Percentiles rank a stretch among this genome's conserved stretches.
These are phyloP conservation scores for Nevesoporus exiguus DNA, from an alignment of 768 basidiomycete genomes.

Conservation along the genomic window DNA sequence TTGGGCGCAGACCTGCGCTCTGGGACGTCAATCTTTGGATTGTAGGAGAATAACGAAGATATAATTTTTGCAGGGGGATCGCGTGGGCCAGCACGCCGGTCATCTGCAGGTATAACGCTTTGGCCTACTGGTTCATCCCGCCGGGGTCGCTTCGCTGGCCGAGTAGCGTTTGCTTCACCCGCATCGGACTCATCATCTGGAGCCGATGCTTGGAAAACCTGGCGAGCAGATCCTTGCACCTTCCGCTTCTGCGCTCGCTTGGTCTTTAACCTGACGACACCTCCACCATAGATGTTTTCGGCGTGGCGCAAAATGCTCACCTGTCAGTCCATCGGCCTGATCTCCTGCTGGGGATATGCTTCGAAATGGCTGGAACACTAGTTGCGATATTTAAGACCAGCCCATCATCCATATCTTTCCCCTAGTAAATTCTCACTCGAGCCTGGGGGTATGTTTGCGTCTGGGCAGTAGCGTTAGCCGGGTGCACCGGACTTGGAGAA, in stretches of 20 bases:
- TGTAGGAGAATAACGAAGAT: conserved; percentile 86
- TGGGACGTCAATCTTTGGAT: conserved; percentile 61
- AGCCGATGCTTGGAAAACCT: conserved; percentile 10
- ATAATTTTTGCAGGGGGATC: conserved; percentile 58
- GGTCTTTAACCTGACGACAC: conserved; percentile 57
- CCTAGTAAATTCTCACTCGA: neutral
- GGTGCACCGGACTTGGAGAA: too few relatives aligned
- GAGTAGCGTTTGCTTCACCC: conserved; percentile 24
- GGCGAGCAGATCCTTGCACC: conserved; percentile 30
- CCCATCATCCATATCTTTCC: conserved; percentile 58
- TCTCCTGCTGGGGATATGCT: conserved; percentile 39
- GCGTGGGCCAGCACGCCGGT: conserved; percentile 22
- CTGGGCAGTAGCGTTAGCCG: too few relatives aligned
- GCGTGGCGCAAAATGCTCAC: conserved; percentile 35
- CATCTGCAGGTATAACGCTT: conserved; percentile 14
- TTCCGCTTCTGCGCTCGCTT: conserved; percentile 69
- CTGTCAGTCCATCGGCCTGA: conserved; percentile 78
- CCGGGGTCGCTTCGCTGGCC: conserved; percentile 49
- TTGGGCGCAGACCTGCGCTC: conserved; percentile 24
- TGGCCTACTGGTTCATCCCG: conserved; percentile 21
- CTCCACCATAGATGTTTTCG: neutral
- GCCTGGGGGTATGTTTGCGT: neutral
- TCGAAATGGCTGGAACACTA: conserved; percentile 32
- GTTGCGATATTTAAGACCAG: conserved; percentile 70
- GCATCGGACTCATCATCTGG: conserved; percentile 18